Base-by-base conservation (phyloP, 2,329 filamentous ascomycete genomes). In the Chrysoporthe deuterocubensis region DNA sequence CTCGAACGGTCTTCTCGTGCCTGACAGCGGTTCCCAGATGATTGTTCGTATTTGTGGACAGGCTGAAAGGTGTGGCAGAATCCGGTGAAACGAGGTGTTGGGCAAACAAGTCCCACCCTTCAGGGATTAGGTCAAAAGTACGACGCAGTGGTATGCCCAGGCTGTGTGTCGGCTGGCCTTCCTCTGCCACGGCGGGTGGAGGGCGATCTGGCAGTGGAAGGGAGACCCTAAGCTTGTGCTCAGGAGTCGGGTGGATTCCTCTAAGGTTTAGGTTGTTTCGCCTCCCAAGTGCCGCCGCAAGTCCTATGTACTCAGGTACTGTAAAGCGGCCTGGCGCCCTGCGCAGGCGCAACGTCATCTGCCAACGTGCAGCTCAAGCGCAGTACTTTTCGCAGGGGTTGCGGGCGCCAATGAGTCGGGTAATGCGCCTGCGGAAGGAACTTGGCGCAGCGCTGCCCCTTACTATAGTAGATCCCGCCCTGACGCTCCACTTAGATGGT, bases 1-100 rank as follows among this genome's bases (percentile, higher is more conserved):
- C 68, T 68, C 34, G 62, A 34, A 52, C 44, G 37, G 43, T 52
- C 21, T 50, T 59, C 37, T 34, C 40, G 54, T 65, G 62, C 52
- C 52, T 59, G 11, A 42, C 26, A 11, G 43, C 62, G 52, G 54
- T 37, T 37, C 14, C 43, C 43, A 50, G 56, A 21, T 59, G 56
- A 18, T 59, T 58, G 43, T 4, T 56, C 21, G 48, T 26, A 26
- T 43, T 50, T 32, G 37, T 48, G 43, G 46, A 4, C 32, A 18
- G 46, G 46, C 2, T 32, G 32, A 18, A 8, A 57, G 21, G 14
- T 57, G 4, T 34, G 21, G 43, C 14, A 46, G 59, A 18, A 32
- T 42, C 42, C 59, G 42, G 59, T 61, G 59, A 46, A 61, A 46
- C 59, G 26, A 61, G n/a, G 21, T 44, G 14, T 46, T 46, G 26